Conservation (phyloP, 208 protist species). For the Crithidia mellificae region DNA sequence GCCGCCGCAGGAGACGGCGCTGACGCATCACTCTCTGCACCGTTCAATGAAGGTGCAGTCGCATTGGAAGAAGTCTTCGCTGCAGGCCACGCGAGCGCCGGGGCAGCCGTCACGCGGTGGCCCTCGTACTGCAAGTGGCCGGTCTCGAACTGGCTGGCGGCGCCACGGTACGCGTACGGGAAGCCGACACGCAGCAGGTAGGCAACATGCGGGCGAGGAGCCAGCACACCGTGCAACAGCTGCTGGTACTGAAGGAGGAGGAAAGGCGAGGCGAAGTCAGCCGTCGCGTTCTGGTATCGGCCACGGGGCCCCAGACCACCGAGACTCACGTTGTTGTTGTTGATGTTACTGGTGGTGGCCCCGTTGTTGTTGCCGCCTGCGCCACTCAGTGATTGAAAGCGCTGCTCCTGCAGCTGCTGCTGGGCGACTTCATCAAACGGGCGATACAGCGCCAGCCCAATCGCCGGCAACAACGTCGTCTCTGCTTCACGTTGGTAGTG, state of each 20-base stretch:
- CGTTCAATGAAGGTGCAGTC: too few species aligned
- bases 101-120: constrained; percentile 34
- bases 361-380: too few species aligned
- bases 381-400: constrained; percentile 6
- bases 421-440: constrained; percentile 40
- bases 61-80: too few species aligned
- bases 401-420: constrained; percentile 25
- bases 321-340: not conserved
- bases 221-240: constrained; percentile 33
- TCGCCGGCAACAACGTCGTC: constrained; percentile 31
- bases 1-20: not conserved
- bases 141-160: constrained; percentile 2
- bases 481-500: constrained; percentile 40
- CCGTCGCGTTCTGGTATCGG: not conserved
- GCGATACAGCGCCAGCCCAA: constrained; percentile 45
- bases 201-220: constrained; percentile 28
- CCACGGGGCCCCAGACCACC: not conserved
- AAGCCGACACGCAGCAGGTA: constrained; percentile 38
- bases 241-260: constrained; percentile 42
- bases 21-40: not conserved
- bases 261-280: constrained; percentile 34
- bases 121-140: constrained; percentile 30
- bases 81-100: constrained; percentile 6
- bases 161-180: constrained; percentile 33
- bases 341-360: too few species aligned